These are phyloP conservation scores for Acacia concinna DNA, from an alignment of 331 rosid genomes.

Conservation along the genomic window DNA sequence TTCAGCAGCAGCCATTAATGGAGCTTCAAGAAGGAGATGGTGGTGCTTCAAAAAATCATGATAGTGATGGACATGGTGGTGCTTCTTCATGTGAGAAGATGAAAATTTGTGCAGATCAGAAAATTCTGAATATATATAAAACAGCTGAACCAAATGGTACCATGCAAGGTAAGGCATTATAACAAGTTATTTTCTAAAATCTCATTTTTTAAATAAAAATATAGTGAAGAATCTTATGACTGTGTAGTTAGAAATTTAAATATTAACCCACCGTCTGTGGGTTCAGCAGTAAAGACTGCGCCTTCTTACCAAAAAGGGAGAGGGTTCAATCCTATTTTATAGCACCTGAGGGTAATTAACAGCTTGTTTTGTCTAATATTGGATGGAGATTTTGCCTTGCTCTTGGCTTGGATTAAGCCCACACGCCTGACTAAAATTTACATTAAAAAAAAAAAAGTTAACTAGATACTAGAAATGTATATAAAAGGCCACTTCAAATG, in stretches of 20 bases:
- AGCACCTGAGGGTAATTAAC: no score
- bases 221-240: background rate
- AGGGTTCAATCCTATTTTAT: no score
- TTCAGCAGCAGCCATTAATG: slow-evolving; percentile 37
- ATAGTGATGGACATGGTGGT: slow-evolving; percentile 25
- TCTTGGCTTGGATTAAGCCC: no score
- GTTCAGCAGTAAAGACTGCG: no score
- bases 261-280: no score
- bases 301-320: no score
- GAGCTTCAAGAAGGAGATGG: slow-evolving; percentile 54
- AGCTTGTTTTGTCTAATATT: no score
- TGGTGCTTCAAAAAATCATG: slow-evolving; percentile 25
- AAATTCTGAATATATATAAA: slow-evolving; percentile 53
- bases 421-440: no score
- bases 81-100: slow-evolving; percentile 39
- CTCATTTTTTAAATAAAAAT: no score
- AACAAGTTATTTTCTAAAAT: background rate
- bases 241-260: background rate
- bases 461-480: background rate
- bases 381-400: no score
- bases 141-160: slow-evolving; percentile 46
- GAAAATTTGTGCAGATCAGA: slow-evolving; percentile 52
- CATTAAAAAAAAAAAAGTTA: no score
- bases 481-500: background rate
- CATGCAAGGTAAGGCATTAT: background rate